Conservation (phyloP, 495 filamentous ascomycete genomes). For the Massariosphaeria phaeospora region DNA sequence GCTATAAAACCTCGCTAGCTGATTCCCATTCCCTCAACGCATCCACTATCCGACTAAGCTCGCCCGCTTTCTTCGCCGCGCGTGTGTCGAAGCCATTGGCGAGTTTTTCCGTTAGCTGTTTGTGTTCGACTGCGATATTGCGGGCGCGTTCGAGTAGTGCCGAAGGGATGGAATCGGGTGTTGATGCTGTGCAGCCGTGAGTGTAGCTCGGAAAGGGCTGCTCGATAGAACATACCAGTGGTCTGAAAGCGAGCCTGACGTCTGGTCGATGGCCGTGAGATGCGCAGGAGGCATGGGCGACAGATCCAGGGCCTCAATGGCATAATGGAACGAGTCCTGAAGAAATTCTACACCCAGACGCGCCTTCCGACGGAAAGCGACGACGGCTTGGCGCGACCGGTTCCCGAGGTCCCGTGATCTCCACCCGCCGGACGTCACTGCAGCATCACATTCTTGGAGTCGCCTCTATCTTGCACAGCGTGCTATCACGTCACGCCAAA, state of each 20-base stretch:
- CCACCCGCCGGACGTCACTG: no score
- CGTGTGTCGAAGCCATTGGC: constrained; percentile 62
- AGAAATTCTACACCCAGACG: background rate
- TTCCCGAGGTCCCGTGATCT: no score
- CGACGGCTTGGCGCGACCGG: constrained; percentile 6
- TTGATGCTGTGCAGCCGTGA: background rate
- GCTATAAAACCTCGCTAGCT: constrained; percentile 45
- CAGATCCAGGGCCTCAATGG: constrained; percentile 36
- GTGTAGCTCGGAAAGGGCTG: background rate
- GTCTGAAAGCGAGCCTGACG: constrained; percentile 26
- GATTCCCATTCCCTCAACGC: constrained; percentile 68
- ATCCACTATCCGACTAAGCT: constrained; percentile 61
- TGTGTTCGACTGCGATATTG: constrained; percentile 61
- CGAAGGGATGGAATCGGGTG: constrained; percentile 46
- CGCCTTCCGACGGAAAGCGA: background rate
- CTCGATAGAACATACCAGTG: constrained; percentile 16
- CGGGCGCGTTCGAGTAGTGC: constrained; percentile 62
- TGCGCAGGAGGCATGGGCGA: constrained; percentile 31
- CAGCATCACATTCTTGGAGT: no score
- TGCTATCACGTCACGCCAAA: no score
- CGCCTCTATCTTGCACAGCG: no score
- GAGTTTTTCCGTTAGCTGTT: constrained; percentile 54
- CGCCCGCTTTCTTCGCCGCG: constrained; percentile 70
- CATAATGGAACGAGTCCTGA: constrained; percentile 20
- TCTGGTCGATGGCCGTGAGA: constrained; percentile 9